Evolutionary conservation across 495 filamentous ascomycete species (phyloP), one percentile per base, ranked within the genome.

Genomic region (Hyaloscypha hepaticicola): DNA sequence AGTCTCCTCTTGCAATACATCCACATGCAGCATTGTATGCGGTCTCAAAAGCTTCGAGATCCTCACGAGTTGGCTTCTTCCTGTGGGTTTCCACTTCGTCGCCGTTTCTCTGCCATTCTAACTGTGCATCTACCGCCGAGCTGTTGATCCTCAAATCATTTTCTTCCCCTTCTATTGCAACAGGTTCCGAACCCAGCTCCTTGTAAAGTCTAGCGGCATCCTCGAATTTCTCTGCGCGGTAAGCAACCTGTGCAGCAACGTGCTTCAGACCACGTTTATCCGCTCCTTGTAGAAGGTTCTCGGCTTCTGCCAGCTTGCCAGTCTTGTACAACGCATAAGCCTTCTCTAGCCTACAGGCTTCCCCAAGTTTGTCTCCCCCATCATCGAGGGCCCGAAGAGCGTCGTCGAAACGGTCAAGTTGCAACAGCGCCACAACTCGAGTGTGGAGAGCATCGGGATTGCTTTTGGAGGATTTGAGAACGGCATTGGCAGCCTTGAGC

Each of bases 351-450:
- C 79, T 70, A 27, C 90, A 93, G 38, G 73, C 74, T 55, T 87
- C 78, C 72, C 89, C 89, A 62, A 97, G 74, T 57, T 74, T 76
- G 68, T 89, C 80, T 34, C 89, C 90, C 51, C 83, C 88, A 41
- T 87, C 84, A 71, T 92, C 86, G 61, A 98, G 82, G 33, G 86
- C 84, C 50, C 85, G 87, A 55, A 96, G 79, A 25, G 92, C 90
- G 77, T 99, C 95, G 22, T 95, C 89, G 74, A 89, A 97, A 63
- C 93, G 91, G 73, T 99, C 96, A 57, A 98, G 87, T 73, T 96
- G 96, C 58, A 98, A 77, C 38, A 99, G 82, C 12, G 95, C 93
- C 41, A 98, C 89, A 11, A 88, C 82, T 66, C 91, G 92, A 38
- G 88, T 88, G 73, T 90, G 89, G 51, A 90, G 90, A 7, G 90